These are phyloP conservation scores for Fragaria iinumae DNA, from an alignment of 306 rosid species.

Conservation along the genomic window DNA sequence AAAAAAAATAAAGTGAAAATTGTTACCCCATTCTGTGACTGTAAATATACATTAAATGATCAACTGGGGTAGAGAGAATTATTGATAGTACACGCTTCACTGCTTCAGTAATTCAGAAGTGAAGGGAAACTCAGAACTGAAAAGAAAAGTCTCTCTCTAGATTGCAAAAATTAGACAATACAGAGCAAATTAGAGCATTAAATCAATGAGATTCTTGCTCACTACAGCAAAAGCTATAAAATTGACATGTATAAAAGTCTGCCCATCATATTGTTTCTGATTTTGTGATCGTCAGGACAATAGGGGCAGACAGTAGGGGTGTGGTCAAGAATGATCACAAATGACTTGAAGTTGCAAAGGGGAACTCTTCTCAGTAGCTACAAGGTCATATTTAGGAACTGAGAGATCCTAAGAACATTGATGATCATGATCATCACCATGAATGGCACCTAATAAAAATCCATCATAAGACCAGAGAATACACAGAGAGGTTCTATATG, in stretches of 20 bases:
- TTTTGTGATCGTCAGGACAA: constrained; percentile 5
- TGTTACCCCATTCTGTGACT: background rate
- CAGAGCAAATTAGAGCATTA: background rate
- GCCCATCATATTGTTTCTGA: constrained; percentile 13
- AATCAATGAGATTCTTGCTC: background rate
- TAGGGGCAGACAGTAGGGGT: background rate
- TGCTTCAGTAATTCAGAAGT: background rate
- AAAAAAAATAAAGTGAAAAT: background rate
- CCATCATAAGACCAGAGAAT: background rate
- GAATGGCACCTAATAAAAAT: background rate
- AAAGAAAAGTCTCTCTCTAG: background rate
- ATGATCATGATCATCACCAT: constrained; percentile 10
- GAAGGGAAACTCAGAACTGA: background rate
- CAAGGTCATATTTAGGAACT: background rate
- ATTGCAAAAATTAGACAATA: background rate
- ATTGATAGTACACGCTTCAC: background rate
- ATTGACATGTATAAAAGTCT: background rate
- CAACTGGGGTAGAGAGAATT: background rate
- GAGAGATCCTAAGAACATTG: constrained; percentile 17
- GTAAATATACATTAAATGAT: background rate
- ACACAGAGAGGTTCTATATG: background rate
- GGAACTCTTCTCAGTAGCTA: background rate
- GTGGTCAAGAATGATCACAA: constrained; percentile 7
- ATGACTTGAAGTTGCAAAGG: background rate
- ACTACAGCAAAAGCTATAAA: background rate